Evolutionary conservation across 1,284 basidiomycete genomes (phyloP).

Genomic region (Amylostereum areolatum): DNA sequence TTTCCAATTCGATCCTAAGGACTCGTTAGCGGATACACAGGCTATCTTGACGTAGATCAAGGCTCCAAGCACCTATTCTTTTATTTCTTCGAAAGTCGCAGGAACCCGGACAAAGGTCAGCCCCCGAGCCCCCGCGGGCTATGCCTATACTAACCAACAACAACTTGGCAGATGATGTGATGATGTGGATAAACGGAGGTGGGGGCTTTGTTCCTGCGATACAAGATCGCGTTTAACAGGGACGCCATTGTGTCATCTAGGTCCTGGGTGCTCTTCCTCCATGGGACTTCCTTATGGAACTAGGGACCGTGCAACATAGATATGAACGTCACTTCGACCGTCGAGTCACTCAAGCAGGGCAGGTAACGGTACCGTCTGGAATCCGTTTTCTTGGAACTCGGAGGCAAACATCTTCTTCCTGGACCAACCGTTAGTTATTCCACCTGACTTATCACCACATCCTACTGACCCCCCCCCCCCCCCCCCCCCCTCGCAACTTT

Average conservation of each 20-base stretch:
- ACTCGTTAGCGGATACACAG: conserved; percentile 44
- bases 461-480: background rate
- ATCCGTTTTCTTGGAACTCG: conserved; percentile 59
- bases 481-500: background rate
- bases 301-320: conserved; percentile 58
- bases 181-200: conserved; percentile 73
- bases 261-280: conserved; percentile 60
- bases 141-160: background rate
- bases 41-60: conserved; percentile 55
- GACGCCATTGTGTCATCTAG: conserved; percentile 21
- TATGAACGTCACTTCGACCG: conserved; percentile 34
- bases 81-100: conserved; percentile 79
- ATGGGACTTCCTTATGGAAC: conserved; percentile 55
- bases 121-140: background rate
- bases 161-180: conserved; percentile 44
- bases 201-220: background rate
- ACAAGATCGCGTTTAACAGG: conserved; percentile 4
- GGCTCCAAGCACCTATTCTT: conserved; percentile 72
- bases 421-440: conserved; percentile 48
- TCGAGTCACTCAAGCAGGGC: background rate
- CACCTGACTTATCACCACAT: background rate
- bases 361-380: conserved; percentile 51
- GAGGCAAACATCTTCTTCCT: conserved; percentile 69
- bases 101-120: conserved; percentile 48
- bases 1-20: background rate